Evolutionary conservation across 2,329 filamentous ascomycete species (phyloP).

Genomic region (Aspergillus sergii): DNA sequence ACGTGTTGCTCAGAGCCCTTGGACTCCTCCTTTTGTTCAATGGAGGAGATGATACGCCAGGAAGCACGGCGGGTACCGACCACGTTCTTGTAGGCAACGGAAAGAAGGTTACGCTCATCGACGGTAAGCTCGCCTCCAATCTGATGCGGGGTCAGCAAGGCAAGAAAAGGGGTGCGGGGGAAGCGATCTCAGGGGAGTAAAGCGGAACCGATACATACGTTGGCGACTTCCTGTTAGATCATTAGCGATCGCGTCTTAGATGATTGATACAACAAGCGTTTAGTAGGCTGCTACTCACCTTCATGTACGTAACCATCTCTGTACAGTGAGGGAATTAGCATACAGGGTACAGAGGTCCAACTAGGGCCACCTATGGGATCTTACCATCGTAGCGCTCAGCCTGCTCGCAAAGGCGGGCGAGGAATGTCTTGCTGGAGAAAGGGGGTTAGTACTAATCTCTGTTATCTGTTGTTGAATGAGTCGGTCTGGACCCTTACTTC

Average conservation of each 20-base stretch:
- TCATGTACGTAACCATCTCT: slow-evolving; percentile 99
- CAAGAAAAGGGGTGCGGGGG: slow-evolving; percentile 15
- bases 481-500: slow-evolving; percentile 57
- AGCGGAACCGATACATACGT: slow-evolving; percentile 57
- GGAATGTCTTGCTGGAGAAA: slow-evolving; percentile 89
- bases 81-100: slow-evolving; percentile 99
- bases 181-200: slow-evolving; percentile 1
- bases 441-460: slow-evolving; percentile 37
- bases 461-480: slow-evolving; percentile 19
- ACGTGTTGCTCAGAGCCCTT: slow-evolving; percentile 98
- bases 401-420: slow-evolving; percentile 99
- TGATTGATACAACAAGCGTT: background rate
- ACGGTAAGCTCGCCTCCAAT: slow-evolving; percentile 69
- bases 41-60: slow-evolving; percentile 99
- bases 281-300: slow-evolving; percentile 57
- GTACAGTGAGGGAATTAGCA: slow-evolving; percentile 31
- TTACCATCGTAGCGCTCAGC: slow-evolving; percentile 98
- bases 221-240: slow-evolving; percentile 78
- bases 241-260: slow-evolving; percentile 26
- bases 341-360: slow-evolving; percentile 13
- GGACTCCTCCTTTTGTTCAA: slow-evolving; percentile 99
- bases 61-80: slow-evolving; percentile 97
- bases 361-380: slow-evolving; percentile 25
- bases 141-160: slow-evolving; percentile 42
- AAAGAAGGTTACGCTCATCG: slow-evolving; percentile 86